Conservation (phyloP, 169 alveolate species). For the Plasmodium blacklocki region DNA sequence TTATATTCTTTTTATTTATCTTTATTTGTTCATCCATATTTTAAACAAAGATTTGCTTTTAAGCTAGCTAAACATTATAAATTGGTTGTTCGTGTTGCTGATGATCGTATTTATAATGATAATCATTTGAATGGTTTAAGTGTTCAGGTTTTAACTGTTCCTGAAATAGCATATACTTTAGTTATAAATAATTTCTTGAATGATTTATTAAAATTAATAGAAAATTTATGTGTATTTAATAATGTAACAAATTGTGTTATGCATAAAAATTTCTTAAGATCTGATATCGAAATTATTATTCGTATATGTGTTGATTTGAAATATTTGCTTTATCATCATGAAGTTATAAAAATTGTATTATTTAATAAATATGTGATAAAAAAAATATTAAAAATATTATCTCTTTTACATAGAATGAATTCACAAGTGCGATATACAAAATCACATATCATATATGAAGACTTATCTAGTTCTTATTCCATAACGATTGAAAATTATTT, state of each 20-base stretch:
- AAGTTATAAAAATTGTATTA: constrained; percentile 39
- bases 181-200: constrained; percentile 67
- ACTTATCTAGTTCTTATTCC: constrained; percentile 42
- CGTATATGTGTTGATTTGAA: constrained; percentile 64
- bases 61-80: constrained; percentile 42
- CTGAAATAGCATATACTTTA: constrained; percentile 65
- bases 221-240: constrained; percentile 31
- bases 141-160: constrained; percentile 59
- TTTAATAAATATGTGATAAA: constrained; percentile 55
- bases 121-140: constrained; percentile 28
- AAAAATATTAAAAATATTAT: constrained; percentile 19
- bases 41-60: constrained; percentile 68
- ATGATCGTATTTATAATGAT: constrained; percentile 30
- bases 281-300: constrained; percentile 53
- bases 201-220: constrained; percentile 42
- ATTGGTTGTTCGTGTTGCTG: constrained; percentile 16
- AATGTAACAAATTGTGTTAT: constrained; percentile 41
- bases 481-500: constrained; percentile 54
- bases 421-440: constrained; percentile 51
- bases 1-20: constrained; percentile 49
- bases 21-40: constrained; percentile 61
- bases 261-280: constrained; percentile 26
- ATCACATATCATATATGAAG: constrained; percentile 60
- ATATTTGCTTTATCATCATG: constrained; percentile 52
- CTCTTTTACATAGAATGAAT: constrained; percentile 40